Percentiles rank a stretch among this genome's conserved stretches.
Evolutionary conservation across 2,329 filamentous ascomycete genomes (phyloP).

Genomic region (Colletotrichum gigasporum): DNA sequence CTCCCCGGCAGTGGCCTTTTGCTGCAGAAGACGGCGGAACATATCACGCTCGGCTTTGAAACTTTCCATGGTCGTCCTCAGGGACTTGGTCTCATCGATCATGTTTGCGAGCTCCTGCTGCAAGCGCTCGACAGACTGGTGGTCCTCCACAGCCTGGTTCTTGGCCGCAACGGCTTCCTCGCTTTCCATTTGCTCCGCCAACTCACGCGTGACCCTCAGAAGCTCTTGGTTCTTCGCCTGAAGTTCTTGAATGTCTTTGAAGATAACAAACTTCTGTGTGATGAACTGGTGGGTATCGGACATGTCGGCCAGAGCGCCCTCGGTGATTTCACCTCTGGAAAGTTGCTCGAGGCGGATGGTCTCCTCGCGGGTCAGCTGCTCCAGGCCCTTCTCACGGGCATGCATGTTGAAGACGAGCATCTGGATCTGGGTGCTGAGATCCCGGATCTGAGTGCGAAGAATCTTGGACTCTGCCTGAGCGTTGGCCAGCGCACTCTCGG

Average conservation of each 20-base stretch:
- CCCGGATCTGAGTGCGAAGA: slow-evolving; percentile 85
- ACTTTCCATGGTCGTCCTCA: slow-evolving; percentile 86
- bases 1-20: slow-evolving; percentile 69
- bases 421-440: slow-evolving; percentile 90
- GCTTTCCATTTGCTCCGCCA: slow-evolving; percentile 90
- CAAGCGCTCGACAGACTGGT: slow-evolving; percentile 77
- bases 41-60: slow-evolving; percentile 97
- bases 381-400: slow-evolving; percentile 80
- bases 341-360: slow-evolving; percentile 80
- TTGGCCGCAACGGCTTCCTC: slow-evolving; percentile 80
- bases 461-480: slow-evolving; percentile 78
- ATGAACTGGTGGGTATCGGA: slow-evolving; percentile 91
- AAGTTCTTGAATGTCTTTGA: slow-evolving; percentile 84
- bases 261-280: slow-evolving; percentile 87
- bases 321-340: slow-evolving; percentile 77
- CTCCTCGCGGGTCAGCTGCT: slow-evolving; percentile 76
- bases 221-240: slow-evolving; percentile 90
- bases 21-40: slow-evolving; percentile 93
- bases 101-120: slow-evolving; percentile 78
- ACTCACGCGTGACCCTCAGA: slow-evolving; percentile 81
- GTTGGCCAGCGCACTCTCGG: slow-evolving; percentile 75
- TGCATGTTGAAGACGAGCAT: slow-evolving; percentile 89
- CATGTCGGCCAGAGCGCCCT: slow-evolving; percentile 76
- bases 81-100: slow-evolving; percentile 84
- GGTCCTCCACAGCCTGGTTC: slow-evolving; percentile 69